phyloP scores from a whole-genome alignment of 352 stramenopile genomes.

The Phytophthora hibernalis region DNA sequence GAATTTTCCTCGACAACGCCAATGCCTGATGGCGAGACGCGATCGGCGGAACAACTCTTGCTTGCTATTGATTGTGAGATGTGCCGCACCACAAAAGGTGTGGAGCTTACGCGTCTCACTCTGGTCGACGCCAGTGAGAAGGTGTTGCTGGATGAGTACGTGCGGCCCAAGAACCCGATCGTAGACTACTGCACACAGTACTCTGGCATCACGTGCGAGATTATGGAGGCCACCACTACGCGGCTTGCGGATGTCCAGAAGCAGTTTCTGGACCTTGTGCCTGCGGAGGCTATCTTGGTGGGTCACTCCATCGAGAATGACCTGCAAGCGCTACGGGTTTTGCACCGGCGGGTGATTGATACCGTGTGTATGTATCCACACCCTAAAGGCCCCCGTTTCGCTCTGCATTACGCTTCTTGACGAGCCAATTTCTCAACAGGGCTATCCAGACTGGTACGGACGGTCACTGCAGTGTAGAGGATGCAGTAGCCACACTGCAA shows the following conservation, averaged over 20 bases:
- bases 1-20: conserved; percentile 57
- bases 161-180: conserved; percentile 81
- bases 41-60: conserved; percentile 53
- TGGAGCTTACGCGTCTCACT: conserved; percentile 81
- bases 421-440: conserved; percentile 74
- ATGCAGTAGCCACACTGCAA: conserved; percentile 79
- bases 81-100: conserved; percentile 86
- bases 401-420: conserved; percentile 77
- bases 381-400: conserved; percentile 78
- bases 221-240: conserved; percentile 75
- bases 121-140: conserved; percentile 75
- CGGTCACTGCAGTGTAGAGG: conserved; percentile 86
- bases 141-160: conserved; percentile 84
- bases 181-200: conserved; percentile 91
- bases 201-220: conserved; percentile 84
- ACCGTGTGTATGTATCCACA: conserved; percentile 86
- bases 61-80: conserved; percentile 90
- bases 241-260: conserved; percentile 72
- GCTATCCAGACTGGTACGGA: conserved; percentile 76
- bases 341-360: conserved; percentile 84
- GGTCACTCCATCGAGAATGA: conserved; percentile 92
- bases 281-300: conserved; percentile 82
- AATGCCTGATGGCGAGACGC: conserved; percentile 40
- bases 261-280: conserved; percentile 62
- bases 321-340: conserved; percentile 65